Evolutionary conservation across 2,329 filamentous ascomycete species (phyloP), one percentile per base, ranked within the genome.

Genomic region (Cladosporium cucumerinum): DNA sequence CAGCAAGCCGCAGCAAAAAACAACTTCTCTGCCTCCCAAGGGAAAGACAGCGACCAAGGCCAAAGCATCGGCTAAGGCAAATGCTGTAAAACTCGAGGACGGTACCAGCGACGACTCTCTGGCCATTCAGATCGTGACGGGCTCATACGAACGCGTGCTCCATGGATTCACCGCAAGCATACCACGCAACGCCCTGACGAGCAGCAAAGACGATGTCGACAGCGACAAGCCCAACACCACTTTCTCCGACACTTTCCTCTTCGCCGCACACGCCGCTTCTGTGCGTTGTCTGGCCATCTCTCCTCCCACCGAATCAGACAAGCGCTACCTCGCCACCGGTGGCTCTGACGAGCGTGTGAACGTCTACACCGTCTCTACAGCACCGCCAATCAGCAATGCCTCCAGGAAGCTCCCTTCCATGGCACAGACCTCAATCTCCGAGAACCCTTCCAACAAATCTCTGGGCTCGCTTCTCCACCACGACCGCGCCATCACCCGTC

Each of bases 291-390:
- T 99, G 36, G 92, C 93, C 26, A 80, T 97, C 67, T 97, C 94
- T 10, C 83, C 90, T 0, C 69, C 71, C 26, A 71, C 71, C 48
- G 73, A 77, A 36, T 86, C 83, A 69, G 88, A 89, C 77, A 97
- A 95, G 76, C 85, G 97, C 58, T 89, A 95, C 70, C 86, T 99
- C 57, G 95, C 95, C 14, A 96, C 91, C 11, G 95, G 95, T 70
- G 90, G 91, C 77, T 96, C 92, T 26, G 95, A 99, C 78, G 93
- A 97, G 79, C 88, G 92, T 68, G 91, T 99, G 80, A 97, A 99
- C 75, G 85, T 99, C 63, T 99, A 97, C 83, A 92, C 89, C 66
- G 82, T 99, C 63, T 96, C 93, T 21, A 80, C 79, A 10, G 72
- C 74, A 16, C 78, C 80, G 8, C 79, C 80, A 1, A 14, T 87